These are phyloP conservation scores for Termitomyces sp. DNA, from an alignment of 768 basidiomycete genomes.

Conservation along the genomic window DNA sequence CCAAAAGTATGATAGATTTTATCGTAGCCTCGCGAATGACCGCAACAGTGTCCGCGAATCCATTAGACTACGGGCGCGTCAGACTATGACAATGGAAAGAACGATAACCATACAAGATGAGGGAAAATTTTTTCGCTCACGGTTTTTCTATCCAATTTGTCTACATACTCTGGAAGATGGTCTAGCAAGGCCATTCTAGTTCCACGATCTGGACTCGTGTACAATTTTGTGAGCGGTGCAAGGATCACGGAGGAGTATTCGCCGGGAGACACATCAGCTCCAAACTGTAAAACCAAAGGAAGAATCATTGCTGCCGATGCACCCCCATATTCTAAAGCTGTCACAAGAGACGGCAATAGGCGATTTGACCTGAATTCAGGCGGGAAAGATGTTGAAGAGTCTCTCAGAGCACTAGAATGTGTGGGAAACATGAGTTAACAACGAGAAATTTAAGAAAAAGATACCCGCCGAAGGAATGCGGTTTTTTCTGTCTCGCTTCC, in stretches of 20 bases:
- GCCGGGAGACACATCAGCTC: constrained; percentile 59
- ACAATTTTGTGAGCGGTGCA: constrained; percentile 78
- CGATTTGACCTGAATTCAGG: constrained; percentile 78
- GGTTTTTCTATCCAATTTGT: constrained; percentile 79
- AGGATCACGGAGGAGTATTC: constrained; percentile 69
- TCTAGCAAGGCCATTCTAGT: constrained; percentile 93
- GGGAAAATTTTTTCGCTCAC: constrained; percentile 92
- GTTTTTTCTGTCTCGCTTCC: constrained; percentile 77
- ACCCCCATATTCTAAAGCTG: constrained; percentile 74
- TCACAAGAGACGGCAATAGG: constrained; percentile 81
- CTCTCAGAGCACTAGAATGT: constrained; percentile 59
- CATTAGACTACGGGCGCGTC: constrained; percentile 67
- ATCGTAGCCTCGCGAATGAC: constrained; percentile 93
- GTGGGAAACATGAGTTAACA: constrained; percentile 9
- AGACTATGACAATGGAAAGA: background rate
- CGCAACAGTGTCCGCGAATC: constrained; percentile 91
- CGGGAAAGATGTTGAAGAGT: constrained; percentile 76
- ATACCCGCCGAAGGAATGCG: constrained; percentile 54
- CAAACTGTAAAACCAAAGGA: constrained; percentile 79
- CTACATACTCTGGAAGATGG: constrained; percentile 74
- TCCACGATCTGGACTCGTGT: constrained; percentile 85
- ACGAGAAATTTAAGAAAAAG: background rate
- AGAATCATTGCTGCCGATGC: constrained; percentile 71
- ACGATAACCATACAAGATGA: constrained; percentile 56
- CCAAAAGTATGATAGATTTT: constrained; percentile 76